These are phyloP conservation scores for Spergularia marina DNA, from an alignment of 148 eudicot species.

Conservation along the genomic window DNA sequence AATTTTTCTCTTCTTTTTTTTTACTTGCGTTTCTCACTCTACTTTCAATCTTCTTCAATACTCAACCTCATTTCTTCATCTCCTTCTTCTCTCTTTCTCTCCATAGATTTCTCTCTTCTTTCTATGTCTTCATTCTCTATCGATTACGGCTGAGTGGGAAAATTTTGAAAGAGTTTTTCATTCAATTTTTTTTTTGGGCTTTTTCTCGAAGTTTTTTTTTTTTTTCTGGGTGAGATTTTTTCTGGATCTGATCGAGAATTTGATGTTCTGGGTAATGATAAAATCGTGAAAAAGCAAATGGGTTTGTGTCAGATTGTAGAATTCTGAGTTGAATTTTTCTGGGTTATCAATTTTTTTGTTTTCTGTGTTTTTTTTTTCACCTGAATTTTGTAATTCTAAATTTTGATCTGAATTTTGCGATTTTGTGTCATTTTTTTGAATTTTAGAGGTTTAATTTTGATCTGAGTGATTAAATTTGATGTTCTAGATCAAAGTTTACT, in stretches of 20 bases:
- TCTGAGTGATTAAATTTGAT: not conserved
- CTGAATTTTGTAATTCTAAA: slow-evolving; percentile 3
- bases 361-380: not conserved
- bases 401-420: slow-evolving; percentile 21
- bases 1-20: not conserved
- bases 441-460: not conserved
- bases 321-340: not conserved
- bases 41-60: slow-evolving; percentile 24
- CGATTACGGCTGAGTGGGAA: slow-evolving; percentile 27
- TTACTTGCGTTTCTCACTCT: slow-evolving; percentile 30
- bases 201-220: not conserved
- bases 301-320: slow-evolving; percentile 9
- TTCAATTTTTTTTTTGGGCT: not conserved
- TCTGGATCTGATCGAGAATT: slow-evolving; percentile 18
- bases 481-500: not conserved
- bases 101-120: not conserved
- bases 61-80: slow-evolving; percentile 14
- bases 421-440: not conserved
- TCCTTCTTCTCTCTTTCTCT: not conserved
- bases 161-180: not conserved
- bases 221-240: not conserved
- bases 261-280: slow-evolving; percentile 7
- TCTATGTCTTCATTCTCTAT: slow-evolving; percentile 26
- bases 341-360: not conserved
- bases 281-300: slow-evolving; percentile 7